Evolutionary conservation across 345 rosid genomes (phyloP).

Genomic region (Microcos paniculata): DNA sequence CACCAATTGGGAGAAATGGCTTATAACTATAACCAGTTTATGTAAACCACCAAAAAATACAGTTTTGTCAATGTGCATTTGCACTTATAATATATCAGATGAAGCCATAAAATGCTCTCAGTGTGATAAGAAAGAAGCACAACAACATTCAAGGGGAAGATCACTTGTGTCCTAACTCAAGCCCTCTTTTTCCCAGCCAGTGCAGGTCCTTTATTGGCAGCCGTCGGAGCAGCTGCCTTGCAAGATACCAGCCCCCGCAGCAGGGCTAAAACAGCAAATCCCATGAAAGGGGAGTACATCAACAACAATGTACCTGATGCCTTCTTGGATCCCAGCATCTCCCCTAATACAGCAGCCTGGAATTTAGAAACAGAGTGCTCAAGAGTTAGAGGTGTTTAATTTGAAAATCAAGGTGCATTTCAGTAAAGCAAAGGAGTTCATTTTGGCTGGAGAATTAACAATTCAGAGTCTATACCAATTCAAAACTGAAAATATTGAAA

Average conservation of each 20-base stretch:
- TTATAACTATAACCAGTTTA: neutral
- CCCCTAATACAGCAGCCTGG: constrained; percentile 70
- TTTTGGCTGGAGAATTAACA: too few relatives aligned
- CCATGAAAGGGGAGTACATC: constrained; percentile 63
- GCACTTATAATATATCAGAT: neutral
- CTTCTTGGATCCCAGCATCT: constrained; percentile 55
- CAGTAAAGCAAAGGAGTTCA: neutral
- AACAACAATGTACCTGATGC: constrained; percentile 56
- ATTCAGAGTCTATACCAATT: neutral
- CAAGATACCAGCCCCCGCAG: constrained; percentile 53
- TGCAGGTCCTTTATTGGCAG: constrained; percentile 41
- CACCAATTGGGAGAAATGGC: neutral
- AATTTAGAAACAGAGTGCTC: neutral
- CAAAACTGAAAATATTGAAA: neutral
- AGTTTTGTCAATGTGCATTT: neutral
- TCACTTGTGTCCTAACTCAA: neutral
- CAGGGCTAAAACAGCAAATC: constrained; percentile 53
- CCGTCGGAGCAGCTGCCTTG: constrained; percentile 15
- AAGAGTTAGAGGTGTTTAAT: neutral
- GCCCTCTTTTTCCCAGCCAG: constrained; percentile 63
- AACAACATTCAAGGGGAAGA: neutral
- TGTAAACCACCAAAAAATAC: neutral
- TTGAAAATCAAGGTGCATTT: neutral
- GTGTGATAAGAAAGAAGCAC: neutral
- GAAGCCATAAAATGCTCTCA: neutral